Evolutionary conservation across 2,329 filamentous ascomycete genomes (phyloP).

Genomic region (Arachnomyces sp.): DNA sequence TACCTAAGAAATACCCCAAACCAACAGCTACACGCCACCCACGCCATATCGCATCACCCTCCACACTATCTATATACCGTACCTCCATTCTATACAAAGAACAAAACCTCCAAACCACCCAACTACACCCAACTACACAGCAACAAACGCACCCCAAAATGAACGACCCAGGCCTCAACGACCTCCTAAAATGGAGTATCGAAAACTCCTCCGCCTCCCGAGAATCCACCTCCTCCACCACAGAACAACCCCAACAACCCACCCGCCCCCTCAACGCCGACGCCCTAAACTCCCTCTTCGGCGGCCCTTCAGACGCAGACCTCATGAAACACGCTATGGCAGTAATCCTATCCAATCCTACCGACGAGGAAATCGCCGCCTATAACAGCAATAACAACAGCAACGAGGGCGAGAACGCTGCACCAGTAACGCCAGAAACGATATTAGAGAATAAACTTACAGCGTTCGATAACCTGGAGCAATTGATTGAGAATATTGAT

Average conservation of each 20-base stretch:
- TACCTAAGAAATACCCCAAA: too few relatives aligned
- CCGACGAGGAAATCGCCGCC: too few relatives aligned
- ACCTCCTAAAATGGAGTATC: slow-evolving; percentile 71
- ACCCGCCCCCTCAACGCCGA: slow-evolving; percentile 16
- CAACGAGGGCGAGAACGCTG: too few relatives aligned
- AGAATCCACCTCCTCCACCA: slow-evolving; percentile 25
- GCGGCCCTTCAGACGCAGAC: slow-evolving; percentile 81
- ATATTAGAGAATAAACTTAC: slow-evolving; percentile 67
- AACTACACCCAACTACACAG: slow-evolving; percentile 9
- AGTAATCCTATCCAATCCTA: slow-evolving; percentile 53
- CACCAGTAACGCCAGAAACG: too few relatives aligned
- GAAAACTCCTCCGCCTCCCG: slow-evolving; percentile 47
- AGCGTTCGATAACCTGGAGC: slow-evolving; percentile 92
- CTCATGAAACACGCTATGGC: slow-evolving; percentile 81
- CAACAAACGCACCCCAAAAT: slow-evolving; percentile 30
- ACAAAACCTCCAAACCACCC: slow-evolving; percentile 7
- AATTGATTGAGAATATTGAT: slow-evolving; percentile 84
- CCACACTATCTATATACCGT: too few relatives aligned
- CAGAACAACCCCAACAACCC: slow-evolving; percentile 16
- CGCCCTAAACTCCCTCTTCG: slow-evolving; percentile 33
- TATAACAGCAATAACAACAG: too few relatives aligned
- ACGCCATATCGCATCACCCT: too few relatives aligned
- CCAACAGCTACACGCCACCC: too few relatives aligned
- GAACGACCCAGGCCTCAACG: slow-evolving; percentile 57
- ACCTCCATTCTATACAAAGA: slow-evolving; percentile 5